These are phyloP conservation scores for Dictyostelium gargantuum DNA, from an alignment of 208 protist genomes.

Conservation along the genomic window DNA sequence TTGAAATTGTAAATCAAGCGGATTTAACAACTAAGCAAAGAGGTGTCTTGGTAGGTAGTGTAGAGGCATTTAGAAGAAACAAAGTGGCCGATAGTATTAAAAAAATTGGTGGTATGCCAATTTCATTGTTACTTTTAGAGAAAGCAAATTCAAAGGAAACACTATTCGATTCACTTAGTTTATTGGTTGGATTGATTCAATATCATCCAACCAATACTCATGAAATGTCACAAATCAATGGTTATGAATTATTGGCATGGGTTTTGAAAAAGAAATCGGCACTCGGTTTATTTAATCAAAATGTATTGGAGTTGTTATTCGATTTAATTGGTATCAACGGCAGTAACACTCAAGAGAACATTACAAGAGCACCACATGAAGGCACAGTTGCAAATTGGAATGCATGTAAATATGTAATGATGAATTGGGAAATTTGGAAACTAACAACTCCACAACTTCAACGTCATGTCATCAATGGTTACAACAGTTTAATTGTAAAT, in stretches of 20 bases:
- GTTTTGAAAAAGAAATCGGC: constrained; percentile 1
- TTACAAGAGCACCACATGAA: not conserved
- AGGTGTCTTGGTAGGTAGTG: not conserved
- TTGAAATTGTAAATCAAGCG: constrained; percentile 47
- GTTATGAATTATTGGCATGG: constrained; percentile 31
- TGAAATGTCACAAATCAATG: constrained; percentile 47
- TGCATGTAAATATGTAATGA: constrained; percentile 46
- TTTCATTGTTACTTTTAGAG: constrained; percentile 16
- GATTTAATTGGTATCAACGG: constrained; percentile 48
- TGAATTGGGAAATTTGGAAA: constrained; percentile 40
- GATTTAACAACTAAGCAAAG: constrained; percentile 18
- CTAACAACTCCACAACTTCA: not conserved
- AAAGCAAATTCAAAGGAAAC: not conserved
- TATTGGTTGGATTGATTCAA: constrained; percentile 36
- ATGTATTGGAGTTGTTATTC: constrained; percentile 17
- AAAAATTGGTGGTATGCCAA: constrained; percentile 65
- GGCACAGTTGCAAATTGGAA: constrained; percentile 58
- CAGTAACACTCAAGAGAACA: no score
- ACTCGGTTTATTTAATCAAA: not conserved
- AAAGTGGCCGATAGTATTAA: constrained; percentile 39
- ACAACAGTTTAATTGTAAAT: constrained; percentile 22
- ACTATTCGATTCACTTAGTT: not conserved
- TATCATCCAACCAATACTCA: constrained; percentile 54
- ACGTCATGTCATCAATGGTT: constrained; percentile 9
- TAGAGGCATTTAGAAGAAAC: constrained; percentile 43